These are phyloP conservation scores for Musa beccarii DNA, from an alignment of 176 grass and related monocot genomes.

Conservation along the genomic window DNA sequence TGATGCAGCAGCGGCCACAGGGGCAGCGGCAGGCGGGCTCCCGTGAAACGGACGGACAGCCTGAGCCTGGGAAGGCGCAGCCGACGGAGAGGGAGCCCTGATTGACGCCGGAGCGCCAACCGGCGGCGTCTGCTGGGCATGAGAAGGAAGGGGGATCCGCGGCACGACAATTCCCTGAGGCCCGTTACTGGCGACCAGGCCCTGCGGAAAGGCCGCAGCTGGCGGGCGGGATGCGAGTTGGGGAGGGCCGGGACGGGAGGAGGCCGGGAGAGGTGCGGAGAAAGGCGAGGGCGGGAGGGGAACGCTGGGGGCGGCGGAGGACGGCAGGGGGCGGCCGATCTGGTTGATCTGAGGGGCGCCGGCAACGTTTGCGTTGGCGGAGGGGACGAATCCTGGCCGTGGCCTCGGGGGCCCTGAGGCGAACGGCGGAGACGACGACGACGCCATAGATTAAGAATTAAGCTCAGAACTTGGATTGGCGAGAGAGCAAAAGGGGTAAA, in stretches of 20 bases:
- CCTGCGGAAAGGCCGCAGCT: slow-evolving; percentile 11
- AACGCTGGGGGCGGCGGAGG: not conserved
- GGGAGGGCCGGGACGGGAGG: slow-evolving; percentile 3
- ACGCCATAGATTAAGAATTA: slow-evolving; percentile 21
- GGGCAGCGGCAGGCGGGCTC: slow-evolving; percentile 2
- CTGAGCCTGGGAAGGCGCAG: slow-evolving; percentile 15
- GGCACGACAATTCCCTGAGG: not conserved
- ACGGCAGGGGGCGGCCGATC: slow-evolving; percentile 39
- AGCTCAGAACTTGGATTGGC: too few species aligned
- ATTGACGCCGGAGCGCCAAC: not conserved
- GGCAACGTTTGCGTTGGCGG: slow-evolving; percentile 10
- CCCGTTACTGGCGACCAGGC: slow-evolving; percentile 14
- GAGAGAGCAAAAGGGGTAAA: not conserved
- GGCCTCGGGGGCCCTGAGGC: slow-evolving; percentile 15
- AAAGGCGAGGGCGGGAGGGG: slow-evolving; percentile 5
- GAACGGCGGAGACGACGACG: slow-evolving; percentile 18
- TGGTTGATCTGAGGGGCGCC: slow-evolving; percentile 46
- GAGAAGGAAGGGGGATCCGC: not conserved
- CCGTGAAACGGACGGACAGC: slow-evolving; percentile 5
- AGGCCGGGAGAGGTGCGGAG: slow-evolving; percentile 1
- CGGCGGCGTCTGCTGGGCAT: not conserved
- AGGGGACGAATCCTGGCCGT: slow-evolving; percentile 19
- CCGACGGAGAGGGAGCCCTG: slow-evolving; percentile 11
- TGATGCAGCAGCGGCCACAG: not conserved
- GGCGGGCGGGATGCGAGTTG: slow-evolving; percentile 6